phyloP scores from a whole-genome alignment of 1,139 yeast genomes.

The Geotrichum cucujoidarum region DNA sequence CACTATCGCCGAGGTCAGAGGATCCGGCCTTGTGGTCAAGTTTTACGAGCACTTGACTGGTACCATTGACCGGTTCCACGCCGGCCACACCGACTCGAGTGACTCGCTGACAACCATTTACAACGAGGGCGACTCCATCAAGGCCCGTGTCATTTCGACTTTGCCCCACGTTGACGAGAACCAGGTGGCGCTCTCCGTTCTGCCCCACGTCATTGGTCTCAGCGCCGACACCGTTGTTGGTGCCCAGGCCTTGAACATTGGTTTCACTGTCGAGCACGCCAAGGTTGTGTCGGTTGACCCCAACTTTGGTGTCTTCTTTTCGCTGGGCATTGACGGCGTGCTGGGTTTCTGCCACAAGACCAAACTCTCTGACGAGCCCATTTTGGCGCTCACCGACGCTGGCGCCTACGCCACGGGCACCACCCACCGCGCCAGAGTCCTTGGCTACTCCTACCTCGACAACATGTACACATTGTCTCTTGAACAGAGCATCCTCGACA shows the following conservation, averaged over 20 bases:
- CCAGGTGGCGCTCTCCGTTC: conserved; percentile 57
- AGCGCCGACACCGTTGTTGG: conserved; percentile 16
- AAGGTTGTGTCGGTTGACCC: conserved; percentile 52
- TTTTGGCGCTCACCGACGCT: conserved; percentile 40
- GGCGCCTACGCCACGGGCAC: conserved; percentile 53
- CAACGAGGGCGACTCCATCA: conserved; percentile 60
- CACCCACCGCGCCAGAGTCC: conserved; percentile 67
- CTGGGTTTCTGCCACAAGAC: conserved; percentile 51
- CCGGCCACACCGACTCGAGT: conserved; percentile 44
- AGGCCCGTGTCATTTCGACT: conserved; percentile 66
- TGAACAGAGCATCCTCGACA: conserved; percentile 57
- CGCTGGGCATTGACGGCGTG: conserved; percentile 20
- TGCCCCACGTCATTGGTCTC: conserved; percentile 49
- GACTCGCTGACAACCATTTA: conserved; percentile 55
- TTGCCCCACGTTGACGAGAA: conserved; percentile 43
- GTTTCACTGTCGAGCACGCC: conserved; percentile 60
- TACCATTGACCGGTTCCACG: conserved; percentile 63
- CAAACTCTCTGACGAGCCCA: conserved; percentile 51
- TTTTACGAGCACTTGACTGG: conserved; percentile 74
- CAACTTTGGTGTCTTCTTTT: conserved; percentile 36
- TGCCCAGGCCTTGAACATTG: conserved; percentile 66
- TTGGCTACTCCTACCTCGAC: conserved; percentile 66
- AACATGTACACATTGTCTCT: conserved; percentile 62
- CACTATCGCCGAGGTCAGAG: conserved; percentile 53
- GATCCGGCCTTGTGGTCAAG: conserved; percentile 56